Base-by-base conservation (phyloP, 306 rosid genomes). In the Sophora flavescens region DNA sequence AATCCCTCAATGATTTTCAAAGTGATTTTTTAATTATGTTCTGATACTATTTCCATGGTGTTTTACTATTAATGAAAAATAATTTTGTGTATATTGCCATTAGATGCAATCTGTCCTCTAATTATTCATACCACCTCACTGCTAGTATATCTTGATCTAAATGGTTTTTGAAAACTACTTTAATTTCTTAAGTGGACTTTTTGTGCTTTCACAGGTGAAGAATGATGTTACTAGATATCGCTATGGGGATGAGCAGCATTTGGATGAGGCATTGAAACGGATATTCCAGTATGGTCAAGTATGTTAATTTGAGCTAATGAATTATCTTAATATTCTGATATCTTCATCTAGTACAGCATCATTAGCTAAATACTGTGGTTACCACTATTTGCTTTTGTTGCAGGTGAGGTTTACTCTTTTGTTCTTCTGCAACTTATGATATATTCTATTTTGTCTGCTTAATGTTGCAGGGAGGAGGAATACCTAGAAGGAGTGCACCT, bases 231-330 rank as follows among this genome's bases (percentile, higher is more conserved):
- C 85, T 48, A 91, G 99, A 75, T 92, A 75, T 79, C 97, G 99
- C 69, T 89, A 92, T 77, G 97, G 99, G 74, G 99, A 95, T 84
- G 99, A 92, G 69, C 99, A 95, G 75, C 99, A 95, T 82, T 84
- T 95, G 92, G 99, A 92, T 0, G 99, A 95, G 82, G 97, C 97
- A 51, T 82, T 95, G 86, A 87, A 91, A 82, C 85, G 97, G 80
- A 95, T 95, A 81, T 91, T 95, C 84, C 99, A 92, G 75, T 95
- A 90, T 80, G 99, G 97, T 68, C 97, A 44, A 82, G 99, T 95
- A 83, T 63, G 86, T 83, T 69, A 30, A 78, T 64, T 50, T 66
- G n/a, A 61, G 63, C 35, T 44, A 42, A 3, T 47, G 61, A 61
- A 33, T 72, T 67, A 47, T 69, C 10, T n/a, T 48, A 35, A 9